Evolutionary conservation across 2,329 filamentous ascomycete genomes (phyloP).

Genomic region (Aaosphaeria pasadenensis): DNA sequence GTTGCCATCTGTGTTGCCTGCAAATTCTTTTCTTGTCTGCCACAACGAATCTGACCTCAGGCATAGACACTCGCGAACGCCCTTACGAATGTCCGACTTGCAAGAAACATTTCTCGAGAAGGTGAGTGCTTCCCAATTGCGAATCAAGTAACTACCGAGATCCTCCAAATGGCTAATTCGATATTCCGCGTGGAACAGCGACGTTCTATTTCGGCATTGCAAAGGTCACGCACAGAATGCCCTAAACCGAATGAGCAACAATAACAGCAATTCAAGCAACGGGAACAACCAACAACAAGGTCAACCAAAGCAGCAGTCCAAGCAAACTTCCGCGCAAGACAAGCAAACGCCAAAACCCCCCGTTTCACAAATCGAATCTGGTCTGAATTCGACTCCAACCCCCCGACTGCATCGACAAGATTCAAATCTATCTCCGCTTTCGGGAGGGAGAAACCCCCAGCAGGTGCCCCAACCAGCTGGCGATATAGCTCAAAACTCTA

Average conservation of each 20-base stretch:
- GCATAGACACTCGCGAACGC: conserved; percentile 52
- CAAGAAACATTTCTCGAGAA: conserved; percentile 54
- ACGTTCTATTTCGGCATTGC: conserved; percentile 51
- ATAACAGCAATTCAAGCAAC: conserved; percentile 23
- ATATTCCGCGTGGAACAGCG: conserved; percentile 25
- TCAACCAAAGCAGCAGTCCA: conserved; percentile 11
- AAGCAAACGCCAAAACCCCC: conserved; percentile 14
- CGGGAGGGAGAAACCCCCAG: conserved; percentile 20
- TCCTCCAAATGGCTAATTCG: no score
- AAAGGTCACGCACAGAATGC: conserved; percentile 48
- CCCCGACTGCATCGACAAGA: conserved; percentile 16
- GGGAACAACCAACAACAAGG: conserved; percentile 19
- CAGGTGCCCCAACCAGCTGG: conserved; percentile 18
- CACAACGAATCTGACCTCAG: conserved; percentile 13
- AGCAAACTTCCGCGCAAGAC: conserved; percentile 9
- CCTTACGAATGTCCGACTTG: conserved; percentile 54
- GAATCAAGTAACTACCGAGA: not conserved
- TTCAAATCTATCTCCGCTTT: conserved; percentile 20
- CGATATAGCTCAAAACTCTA: conserved; percentile 12
- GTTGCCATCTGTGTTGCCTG: conserved; percentile 16
- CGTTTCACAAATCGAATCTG: conserved; percentile 14
- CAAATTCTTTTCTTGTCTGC: not conserved
- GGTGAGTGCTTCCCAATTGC: conserved; percentile 33
- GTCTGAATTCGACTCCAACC: conserved; percentile 15
- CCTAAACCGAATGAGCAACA: conserved; percentile 33